Evolutionary conservation across 176 grass and related monocot species (phyloP), one percentile per base, ranked within the genome.

Genomic region (Carex pumila): DNA sequence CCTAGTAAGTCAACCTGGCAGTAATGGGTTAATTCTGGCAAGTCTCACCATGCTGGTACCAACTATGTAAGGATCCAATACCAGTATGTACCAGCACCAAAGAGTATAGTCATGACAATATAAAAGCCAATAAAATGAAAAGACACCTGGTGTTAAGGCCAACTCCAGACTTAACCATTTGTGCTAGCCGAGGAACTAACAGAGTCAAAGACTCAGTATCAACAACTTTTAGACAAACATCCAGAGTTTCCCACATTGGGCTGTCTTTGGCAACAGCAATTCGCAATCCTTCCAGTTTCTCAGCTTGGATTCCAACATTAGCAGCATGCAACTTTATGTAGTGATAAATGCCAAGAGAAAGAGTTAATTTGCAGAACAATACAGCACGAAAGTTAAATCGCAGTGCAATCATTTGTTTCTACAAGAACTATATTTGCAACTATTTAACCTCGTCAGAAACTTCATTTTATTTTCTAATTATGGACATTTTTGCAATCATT

Each of bases 231-330:
- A 98, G 79, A 87, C 95, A 98, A 39, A 98, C 77, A 91, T 98
- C 92, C 75, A 98, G 95, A 45, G 95, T 98, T 94, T 94, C 95
- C 95, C 95, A 98, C 95, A 98, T 98, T 54, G 95, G 95, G 87
- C 92, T 94, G 87, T 98, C 95, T 94, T 94, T 98, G 79, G 95
- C 90, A 69, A 98, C 92, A 85, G 95, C 92, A 84, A 98, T 87
- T 84, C 92, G 90, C 69, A 94, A 87, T 41, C 86, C 91, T 83
- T 98, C 95, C 81, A 98, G 84, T 89, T 94, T 98, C 80, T 98
- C 92, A 25, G 89, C 87, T 93, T 93, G 91, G 45, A 98, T 92
- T 86, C 95, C 95, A 87, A 58, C 95, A 81, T 91, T 98, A 71
- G 84, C 87, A 88, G 95, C 95, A 87, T 98, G 92, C 92, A 98